Base-by-base conservation (phyloP, 371 early-diverging fungal genomes). In the Haplosporangium sp. region DNA sequence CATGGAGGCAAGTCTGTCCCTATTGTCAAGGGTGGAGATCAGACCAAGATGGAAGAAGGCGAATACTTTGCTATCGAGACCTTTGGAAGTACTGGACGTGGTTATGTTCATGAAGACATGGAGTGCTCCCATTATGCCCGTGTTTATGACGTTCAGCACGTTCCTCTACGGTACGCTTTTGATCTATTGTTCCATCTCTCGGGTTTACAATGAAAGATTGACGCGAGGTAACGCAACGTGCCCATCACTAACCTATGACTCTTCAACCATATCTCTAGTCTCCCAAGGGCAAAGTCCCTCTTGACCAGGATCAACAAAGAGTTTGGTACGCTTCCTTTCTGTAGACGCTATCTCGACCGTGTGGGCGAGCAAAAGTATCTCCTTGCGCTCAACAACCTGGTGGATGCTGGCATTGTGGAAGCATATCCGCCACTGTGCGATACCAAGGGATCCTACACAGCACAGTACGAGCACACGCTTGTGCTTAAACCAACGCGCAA, bases 41-140 rank as follows among this genome's bases (percentile, higher is more conserved):
- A 91, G 58, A 97, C 98, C 23, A 95, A 95, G 83, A 94, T 99
- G 91, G 97, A 96, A 85, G 99, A 97, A 86, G 97, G 96, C 64
- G 99, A 99, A 83, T 92, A 93, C 72, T 94, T 93, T 83, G 99
- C 99, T 45, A 96, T 99, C 74, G 99, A 99, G 83, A 99, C 99
- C 16, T 99, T 99, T 84, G 99, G 99, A 66, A 94, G 91, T 59
- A 99, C 99, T 1, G 99, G 99, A n/a, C 92, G 89, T 50, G 99
- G 98, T 13, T 90, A 86, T 64, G 99, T 99, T 5, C 81, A 86
- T 60, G 98, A 99, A 73, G 97, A 96, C 67, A 90, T 92, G 67
- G 98, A 97, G 77, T 96, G 96, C 81, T 95, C 95, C 60, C 99
- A 99, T 76, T 99, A 98, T 83, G 93, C 94, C 62, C 87, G 92